These are phyloP conservation scores for Lactarius quietus DNA, from an alignment of 768 basidiomycete species.

Conservation along the genomic window DNA sequence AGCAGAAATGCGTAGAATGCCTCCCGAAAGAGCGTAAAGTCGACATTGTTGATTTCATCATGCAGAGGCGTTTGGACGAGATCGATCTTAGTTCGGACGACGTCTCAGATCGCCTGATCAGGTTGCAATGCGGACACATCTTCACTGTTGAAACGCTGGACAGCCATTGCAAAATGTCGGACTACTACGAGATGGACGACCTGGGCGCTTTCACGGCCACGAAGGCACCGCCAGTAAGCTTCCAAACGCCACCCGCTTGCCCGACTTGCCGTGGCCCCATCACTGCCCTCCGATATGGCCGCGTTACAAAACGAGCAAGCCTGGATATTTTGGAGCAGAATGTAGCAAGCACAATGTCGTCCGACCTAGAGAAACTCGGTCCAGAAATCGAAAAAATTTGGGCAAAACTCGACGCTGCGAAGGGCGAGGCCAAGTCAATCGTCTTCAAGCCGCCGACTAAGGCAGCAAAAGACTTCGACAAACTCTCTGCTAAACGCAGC, in stretches of 20 bases:
- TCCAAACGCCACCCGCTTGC: constrained; percentile 34
- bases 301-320: constrained; percentile 35
- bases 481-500: not conserved
- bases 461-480: not conserved
- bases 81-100: constrained; percentile 31
- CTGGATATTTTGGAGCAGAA: constrained; percentile 40
- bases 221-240: constrained; percentile 32
- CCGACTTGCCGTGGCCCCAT: constrained; percentile 37
- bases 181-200: constrained; percentile 31
- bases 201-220: constrained; percentile 29
- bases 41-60: constrained; percentile 38
- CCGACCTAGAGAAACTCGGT: constrained; percentile 22
- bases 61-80: constrained; percentile 32
- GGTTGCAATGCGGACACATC: constrained; percentile 36
- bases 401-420: constrained; percentile 4
- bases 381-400: constrained; percentile 19
- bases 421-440: constrained; percentile 26
- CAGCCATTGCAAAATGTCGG: constrained; percentile 33
- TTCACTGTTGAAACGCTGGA: constrained; percentile 43
- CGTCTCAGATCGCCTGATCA: constrained; percentile 31
- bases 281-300: constrained; percentile 36
- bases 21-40: constrained; percentile 26
- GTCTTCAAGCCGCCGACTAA: not conserved
- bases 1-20: constrained; percentile 36
- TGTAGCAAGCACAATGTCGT: constrained; percentile 34